Evolutionary conservation across 106 monocot genomes (phyloP).

Genomic region (Dactylorhiza incarnata): DNA sequence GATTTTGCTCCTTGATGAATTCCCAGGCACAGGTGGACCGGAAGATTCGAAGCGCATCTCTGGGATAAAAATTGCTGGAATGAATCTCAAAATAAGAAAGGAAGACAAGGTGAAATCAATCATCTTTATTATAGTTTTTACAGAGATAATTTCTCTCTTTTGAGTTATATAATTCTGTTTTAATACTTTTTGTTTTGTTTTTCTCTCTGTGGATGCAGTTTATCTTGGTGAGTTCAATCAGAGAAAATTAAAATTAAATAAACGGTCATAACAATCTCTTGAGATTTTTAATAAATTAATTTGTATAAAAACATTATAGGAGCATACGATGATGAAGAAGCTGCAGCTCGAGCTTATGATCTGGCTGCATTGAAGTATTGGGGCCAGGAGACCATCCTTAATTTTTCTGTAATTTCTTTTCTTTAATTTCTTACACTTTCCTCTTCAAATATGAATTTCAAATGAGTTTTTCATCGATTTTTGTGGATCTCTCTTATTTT

Average conservation of each 20-base stretch:
- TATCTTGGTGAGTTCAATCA: conserved; percentile 6
- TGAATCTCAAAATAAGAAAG: conserved; percentile 74
- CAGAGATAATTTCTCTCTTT: neutral
- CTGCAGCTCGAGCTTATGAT: conserved; percentile 66
- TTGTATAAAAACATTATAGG: conserved; percentile 8
- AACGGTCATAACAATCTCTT: neutral
- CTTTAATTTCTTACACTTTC: neutral
- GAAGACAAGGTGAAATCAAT: conserved; percentile 52
- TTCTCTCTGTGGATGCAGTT: conserved; percentile 7
- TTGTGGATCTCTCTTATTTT: neutral
- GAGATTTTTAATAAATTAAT: neutral
- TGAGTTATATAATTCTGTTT: neutral
- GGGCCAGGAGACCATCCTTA: conserved; percentile 43
- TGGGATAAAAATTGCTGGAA: conserved; percentile 88
- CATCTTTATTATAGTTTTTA: neutral
- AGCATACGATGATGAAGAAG: conserved; percentile 46
- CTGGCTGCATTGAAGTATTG: conserved; percentile 67
- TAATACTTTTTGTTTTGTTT: neutral
- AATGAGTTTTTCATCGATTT: neutral
- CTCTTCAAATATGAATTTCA: too few species aligned
- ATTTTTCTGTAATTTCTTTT: conserved; percentile 49
- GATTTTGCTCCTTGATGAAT: neutral
- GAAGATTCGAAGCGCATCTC: conserved; percentile 69
- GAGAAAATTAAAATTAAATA: neutral
- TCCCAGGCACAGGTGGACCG: conserved; percentile 77